Evolutionary conservation across 2,329 filamentous ascomycete genomes (phyloP), one percentile per base, ranked within the genome.

Genomic region (Colletotrichum costaricense): DNA sequence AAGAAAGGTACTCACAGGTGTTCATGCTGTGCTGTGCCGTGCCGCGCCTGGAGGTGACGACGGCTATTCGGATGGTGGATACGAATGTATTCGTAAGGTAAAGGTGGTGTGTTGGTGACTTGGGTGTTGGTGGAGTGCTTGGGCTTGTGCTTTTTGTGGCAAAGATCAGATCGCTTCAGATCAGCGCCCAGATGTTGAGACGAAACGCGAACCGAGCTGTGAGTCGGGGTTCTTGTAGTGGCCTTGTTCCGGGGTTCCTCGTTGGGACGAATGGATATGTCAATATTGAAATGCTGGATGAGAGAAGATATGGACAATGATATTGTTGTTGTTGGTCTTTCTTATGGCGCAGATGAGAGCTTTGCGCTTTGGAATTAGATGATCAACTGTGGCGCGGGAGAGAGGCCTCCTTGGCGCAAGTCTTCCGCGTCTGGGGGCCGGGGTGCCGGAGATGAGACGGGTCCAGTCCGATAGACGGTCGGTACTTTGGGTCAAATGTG

Each of bases 131-230:
- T 30, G 33, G 30, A 54, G 35, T 66, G 63, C 54, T 66, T 28
- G 71, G 24, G 62, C 60, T 26, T 70, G 60, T 66, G 71, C 56
- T 71, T 64, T 16, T 16, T 52, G 67, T 65, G 62, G 60, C 67
- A 62, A 69, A 73, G 62, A 71, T 73, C 35, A 24, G 67, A 71
- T 71, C 62, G 71, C 71, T 71, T 73, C 71, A 70, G 67, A 70
- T 56, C 67, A 70, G 56, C 67, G 46, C 46, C 59, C 35, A 56
- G 58, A 33, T 49, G 56, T 38, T 73, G 67, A 73, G 71, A 73
- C 71, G 71, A 73, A 73, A 73, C 71, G 62, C 67, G 71, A 73
- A 73, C 71, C 71, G 71, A 73, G 71, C 71, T 71, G 56, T 57
- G 22, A 24, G 52, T 65, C 28, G 62, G 67, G 67, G 63, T 59